Evolutionary conservation across 768 basidiomycete genomes (phyloP), one percentile per base, ranked within the genome.

Genomic region (Leccinum olivaceopallidum): DNA sequence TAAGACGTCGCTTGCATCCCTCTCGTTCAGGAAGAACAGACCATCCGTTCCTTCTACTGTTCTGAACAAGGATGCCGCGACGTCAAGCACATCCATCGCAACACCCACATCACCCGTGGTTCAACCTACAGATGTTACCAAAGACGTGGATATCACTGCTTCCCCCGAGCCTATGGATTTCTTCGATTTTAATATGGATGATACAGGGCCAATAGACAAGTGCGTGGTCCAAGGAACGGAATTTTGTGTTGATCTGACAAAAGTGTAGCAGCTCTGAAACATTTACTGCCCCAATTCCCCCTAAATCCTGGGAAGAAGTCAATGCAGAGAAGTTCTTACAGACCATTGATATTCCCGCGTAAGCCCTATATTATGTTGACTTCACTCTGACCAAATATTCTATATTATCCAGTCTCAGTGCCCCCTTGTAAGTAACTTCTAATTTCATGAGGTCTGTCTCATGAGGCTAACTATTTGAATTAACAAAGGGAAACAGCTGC

Each of bases 1-100:
- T n/a, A 67, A 66, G 56, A 75, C 64, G 42, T 55, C 69, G 10
- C 56, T 77, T 48, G 63, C 68, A 52, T 56, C 68, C n/a, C 70
- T 82, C 10, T 77, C 72, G 32, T 82, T 84, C 66, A 83, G 79
- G 68, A 84, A 82, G 65, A 74, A 57, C 24, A 74, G 67, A 54
- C 62, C 70, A 6, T 48, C 63, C 30, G n/a, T 56, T 42, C 47
- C 56, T 18, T 36, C 57, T 22, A 18, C 16, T 48, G 48, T 16
- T 14, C 68, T 65, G 42, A 56, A n/a, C 14, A 70, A 64, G 30
- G 72, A 70, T 4, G 32, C 37, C 26, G 53, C 48, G 3, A 16
- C 10, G 10, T 47, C 65, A 7, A 57, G 47, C 36, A 30, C 52
- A 14, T 22, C 53, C 5, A 14, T 44, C 7, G 22, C 57, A 34